Conservation (phyloP, 768 basidiomycete species). For the Dioszegia hungarica region DNA sequence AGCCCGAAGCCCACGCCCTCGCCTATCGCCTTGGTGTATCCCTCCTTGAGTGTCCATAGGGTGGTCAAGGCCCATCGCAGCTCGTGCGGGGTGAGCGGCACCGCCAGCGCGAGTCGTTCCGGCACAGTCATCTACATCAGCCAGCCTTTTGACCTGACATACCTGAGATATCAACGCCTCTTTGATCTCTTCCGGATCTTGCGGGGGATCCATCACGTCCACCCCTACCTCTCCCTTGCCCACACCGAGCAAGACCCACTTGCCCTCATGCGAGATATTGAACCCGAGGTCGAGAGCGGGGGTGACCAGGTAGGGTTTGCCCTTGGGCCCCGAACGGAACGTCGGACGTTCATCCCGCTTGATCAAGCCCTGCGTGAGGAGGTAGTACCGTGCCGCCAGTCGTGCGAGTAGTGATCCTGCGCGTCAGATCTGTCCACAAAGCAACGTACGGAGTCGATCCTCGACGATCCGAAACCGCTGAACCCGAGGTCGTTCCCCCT, state of each 20-base stretch:
- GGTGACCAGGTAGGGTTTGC: slow-evolving; percentile 32
- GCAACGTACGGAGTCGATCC: slow-evolving; percentile 2
- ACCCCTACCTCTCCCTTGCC: slow-evolving; percentile 26
- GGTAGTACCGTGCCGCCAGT: slow-evolving; percentile 26
- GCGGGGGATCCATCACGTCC: slow-evolving; percentile 27
- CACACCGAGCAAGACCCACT: slow-evolving; percentile 22
- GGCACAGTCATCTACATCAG: slow-evolving; percentile 2
- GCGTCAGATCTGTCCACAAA: not conserved
- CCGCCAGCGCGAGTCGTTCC: slow-evolving; percentile 14
- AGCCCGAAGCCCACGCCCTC: slow-evolving; percentile 35
- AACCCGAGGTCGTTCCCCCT: slow-evolving; percentile 10
- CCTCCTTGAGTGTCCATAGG: slow-evolving; percentile 38
- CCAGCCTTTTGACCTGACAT: not conserved
- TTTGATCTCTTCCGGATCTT: slow-evolving; percentile 16
- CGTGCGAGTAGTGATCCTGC: slow-evolving; percentile 29
- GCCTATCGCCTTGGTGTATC: slow-evolving; percentile 36
- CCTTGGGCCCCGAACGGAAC: slow-evolving; percentile 20
- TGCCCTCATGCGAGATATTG: slow-evolving; percentile 34
- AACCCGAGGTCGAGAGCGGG: slow-evolving; percentile 21
- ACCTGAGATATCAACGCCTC: slow-evolving; percentile 26
- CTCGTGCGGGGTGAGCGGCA: slow-evolving; percentile 4
- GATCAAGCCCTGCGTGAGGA: slow-evolving; percentile 7
- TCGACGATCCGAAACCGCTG: slow-evolving; percentile 18
- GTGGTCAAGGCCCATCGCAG: slow-evolving; percentile 15
- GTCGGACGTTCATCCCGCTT: slow-evolving; percentile 3